phyloP scores from a whole-genome alignment of 1,284 basidiomycete genomes.

The Cryptococcus jaspeensis region DNA sequence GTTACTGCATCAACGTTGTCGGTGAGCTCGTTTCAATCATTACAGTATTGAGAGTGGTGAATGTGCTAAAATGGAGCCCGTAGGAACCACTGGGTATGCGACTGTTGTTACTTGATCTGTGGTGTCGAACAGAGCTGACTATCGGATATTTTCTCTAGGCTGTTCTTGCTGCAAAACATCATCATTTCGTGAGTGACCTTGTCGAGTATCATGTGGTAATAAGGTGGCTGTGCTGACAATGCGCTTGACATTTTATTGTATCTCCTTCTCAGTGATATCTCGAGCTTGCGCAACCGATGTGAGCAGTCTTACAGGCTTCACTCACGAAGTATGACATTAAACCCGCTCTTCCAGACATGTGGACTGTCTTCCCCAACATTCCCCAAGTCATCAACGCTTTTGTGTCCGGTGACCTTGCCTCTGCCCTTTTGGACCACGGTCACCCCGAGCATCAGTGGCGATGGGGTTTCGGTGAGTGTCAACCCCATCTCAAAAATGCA shows the following conservation, averaged over 20 bases:
- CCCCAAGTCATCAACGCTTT: conserved; percentile 45
- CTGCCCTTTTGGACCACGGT: conserved; percentile 13
- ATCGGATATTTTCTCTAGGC: too few species aligned
- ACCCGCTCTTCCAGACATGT: conserved; percentile 27
- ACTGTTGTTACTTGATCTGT: too few species aligned
- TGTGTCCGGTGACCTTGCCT: conserved; percentile 35
- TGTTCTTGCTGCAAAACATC: conserved; percentile 40
- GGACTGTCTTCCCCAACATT: conserved; percentile 45
- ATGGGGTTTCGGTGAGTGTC: conserved; percentile 39
- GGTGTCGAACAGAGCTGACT: too few species aligned
- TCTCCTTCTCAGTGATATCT: conserved; percentile 44
- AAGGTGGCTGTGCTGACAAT: too few species aligned
- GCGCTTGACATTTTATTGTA: too few species aligned
- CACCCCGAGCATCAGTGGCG: conserved; percentile 26
- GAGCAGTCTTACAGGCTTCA: neutral
- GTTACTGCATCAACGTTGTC: conserved; percentile 44
- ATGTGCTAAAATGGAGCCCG: too few species aligned
- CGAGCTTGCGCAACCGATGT: conserved; percentile 38
- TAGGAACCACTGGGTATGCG: too few species aligned
- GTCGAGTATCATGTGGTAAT: too few species aligned
- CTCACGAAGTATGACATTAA: neutral
- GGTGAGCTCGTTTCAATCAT: too few species aligned
- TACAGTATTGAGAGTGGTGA: too few species aligned
- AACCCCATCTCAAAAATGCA: too few species aligned
- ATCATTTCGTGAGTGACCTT: too few species aligned